Percentiles rank a stretch among this genome's conserved stretches.
Evolutionary conservation across 371 early-diverging fungal species (phyloP).

Genomic region (Amoeboaphelidium occidentale): DNA sequence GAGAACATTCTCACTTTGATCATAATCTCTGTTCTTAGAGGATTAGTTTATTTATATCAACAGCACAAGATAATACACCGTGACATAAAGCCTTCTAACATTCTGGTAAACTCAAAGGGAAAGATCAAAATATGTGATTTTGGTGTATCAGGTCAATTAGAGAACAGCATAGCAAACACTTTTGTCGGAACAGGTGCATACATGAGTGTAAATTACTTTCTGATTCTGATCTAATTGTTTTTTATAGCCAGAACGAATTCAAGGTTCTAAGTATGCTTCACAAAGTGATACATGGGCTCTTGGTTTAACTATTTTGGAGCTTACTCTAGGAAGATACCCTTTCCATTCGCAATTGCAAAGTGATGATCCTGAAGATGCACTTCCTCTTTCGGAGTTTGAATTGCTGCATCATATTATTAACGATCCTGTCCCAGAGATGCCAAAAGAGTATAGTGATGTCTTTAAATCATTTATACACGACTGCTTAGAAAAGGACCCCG

Average conservation of each 20-base stretch:
- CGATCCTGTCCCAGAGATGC: slow-evolving; percentile 60
- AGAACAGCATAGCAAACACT: slow-evolving; percentile 69
- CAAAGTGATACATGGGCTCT: slow-evolving; percentile 88
- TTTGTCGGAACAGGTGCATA: slow-evolving; percentile 87
- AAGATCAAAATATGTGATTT: slow-evolving; percentile 85
- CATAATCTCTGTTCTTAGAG: slow-evolving; percentile 29
- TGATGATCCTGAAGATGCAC: background rate
- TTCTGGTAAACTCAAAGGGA: slow-evolving; percentile 32
- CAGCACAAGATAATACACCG: slow-evolving; percentile 74
- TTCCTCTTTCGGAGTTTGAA: slow-evolving; percentile 50
- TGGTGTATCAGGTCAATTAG: slow-evolving; percentile 71
- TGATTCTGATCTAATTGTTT: background rate
- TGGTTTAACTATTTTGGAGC: slow-evolving; percentile 60
- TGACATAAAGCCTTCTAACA: slow-evolving; percentile 26
- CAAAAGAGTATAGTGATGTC: background rate
- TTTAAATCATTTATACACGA: background rate
- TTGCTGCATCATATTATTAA: slow-evolving; percentile 73
- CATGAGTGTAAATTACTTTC: slow-evolving; percentile 51
- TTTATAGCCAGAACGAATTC: slow-evolving; percentile 75
- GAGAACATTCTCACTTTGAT: slow-evolving; percentile 48
- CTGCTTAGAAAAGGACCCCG: slow-evolving; percentile 28
- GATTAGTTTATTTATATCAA: slow-evolving; percentile 43
- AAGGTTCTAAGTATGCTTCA: slow-evolving; percentile 65
- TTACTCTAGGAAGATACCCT: slow-evolving; percentile 72
- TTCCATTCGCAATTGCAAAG: slow-evolving; percentile 20